A percentile compares a stretch with the other conserved stretches of the same genome.
Evolutionary conservation across 2,329 filamentous ascomycete species (phyloP).

Genomic region (Xylaria sp.): DNA sequence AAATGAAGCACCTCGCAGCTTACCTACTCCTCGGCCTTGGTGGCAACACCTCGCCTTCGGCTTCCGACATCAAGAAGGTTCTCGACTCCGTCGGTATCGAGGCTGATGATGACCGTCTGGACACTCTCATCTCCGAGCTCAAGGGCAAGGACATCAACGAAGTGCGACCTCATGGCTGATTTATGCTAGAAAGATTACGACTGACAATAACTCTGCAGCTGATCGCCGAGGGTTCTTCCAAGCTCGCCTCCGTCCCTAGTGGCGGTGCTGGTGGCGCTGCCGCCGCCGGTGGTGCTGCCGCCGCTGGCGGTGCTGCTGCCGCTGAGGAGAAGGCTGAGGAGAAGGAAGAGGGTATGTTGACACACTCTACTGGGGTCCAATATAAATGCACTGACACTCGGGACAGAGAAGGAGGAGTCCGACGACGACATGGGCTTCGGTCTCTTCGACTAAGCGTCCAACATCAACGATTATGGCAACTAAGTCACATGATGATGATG

Average conservation of each 20-base stretch:
- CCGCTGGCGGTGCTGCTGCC: constrained; percentile 65
- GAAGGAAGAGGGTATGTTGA: constrained; percentile 70
- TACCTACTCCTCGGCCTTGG: constrained; percentile 96
- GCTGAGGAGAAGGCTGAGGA: constrained; percentile 72
- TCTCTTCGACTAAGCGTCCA: constrained; percentile 71
- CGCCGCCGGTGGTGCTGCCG: constrained; percentile 70
- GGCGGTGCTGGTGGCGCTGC: constrained; percentile 80
- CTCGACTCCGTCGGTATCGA: constrained; percentile 95
- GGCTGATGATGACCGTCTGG: constrained; percentile 84
- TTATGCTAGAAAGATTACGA: not conserved
- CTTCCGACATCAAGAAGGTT: constrained; percentile 83
- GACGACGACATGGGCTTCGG: constrained; percentile 80
- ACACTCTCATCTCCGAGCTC: constrained; percentile 87
- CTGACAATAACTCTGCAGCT: constrained; percentile 61
- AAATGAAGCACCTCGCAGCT: constrained; percentile 99
- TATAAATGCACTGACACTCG: constrained; percentile 10
- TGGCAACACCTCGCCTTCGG: constrained; percentile 89
- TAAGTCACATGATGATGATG: constrained; percentile 35
- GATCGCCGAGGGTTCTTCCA: constrained; percentile 85
- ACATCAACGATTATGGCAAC: constrained; percentile 30
- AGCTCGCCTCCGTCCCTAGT: constrained; percentile 97
- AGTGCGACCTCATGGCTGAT: constrained; percentile 59
- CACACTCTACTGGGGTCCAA: not conserved
- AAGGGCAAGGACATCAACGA: constrained; percentile 91
- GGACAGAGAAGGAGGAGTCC: constrained; percentile 68